phyloP scores from a whole-genome alignment of 2,329 filamentous ascomycete species.

The Hysterium pulicare region DNA sequence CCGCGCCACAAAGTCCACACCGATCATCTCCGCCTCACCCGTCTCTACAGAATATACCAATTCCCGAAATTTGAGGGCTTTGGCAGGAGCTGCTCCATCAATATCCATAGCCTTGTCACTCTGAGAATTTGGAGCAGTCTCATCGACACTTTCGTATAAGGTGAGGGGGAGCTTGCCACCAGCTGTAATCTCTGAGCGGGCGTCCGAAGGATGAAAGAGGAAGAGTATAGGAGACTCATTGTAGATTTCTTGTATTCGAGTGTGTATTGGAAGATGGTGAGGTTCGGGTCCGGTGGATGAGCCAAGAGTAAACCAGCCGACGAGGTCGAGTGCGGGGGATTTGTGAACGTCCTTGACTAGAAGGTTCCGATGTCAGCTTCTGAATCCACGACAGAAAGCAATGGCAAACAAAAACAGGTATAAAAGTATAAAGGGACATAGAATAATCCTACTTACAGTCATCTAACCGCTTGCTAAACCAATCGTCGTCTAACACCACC shows the following conservation, averaged over 20 bases:
- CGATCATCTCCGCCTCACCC: slow-evolving; percentile 96
- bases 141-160: slow-evolving; percentile 75
- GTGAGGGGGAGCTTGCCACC: slow-evolving; percentile 84
- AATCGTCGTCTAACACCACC: slow-evolving; percentile 62
- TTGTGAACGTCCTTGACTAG: slow-evolving; percentile 87
- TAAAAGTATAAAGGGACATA: slow-evolving; percentile 1
- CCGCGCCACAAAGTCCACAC: slow-evolving; percentile 86
- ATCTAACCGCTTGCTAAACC: slow-evolving; percentile 75
- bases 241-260: slow-evolving; percentile 67
- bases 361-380: slow-evolving; percentile 9
- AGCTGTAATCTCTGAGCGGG: slow-evolving; percentile 51
- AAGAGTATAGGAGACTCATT: slow-evolving; percentile 88
- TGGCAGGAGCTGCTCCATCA: slow-evolving; percentile 57
- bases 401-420: background rate
- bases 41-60: slow-evolving; percentile 87
- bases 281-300: slow-evolving; percentile 67
- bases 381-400: too few species aligned
- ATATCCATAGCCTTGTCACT: slow-evolving; percentile 52
- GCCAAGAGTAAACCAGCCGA: slow-evolving; percentile 87
- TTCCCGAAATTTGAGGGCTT: slow-evolving; percentile 70
- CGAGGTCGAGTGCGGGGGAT: slow-evolving; percentile 70
- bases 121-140: slow-evolving; percentile 27
- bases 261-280: slow-evolving; percentile 69
- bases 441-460: slow-evolving; percentile 63
- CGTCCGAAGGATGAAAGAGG: slow-evolving; percentile 71